Evolutionary conservation across 495 filamentous ascomycete species (phyloP).

Genomic region (Xylaria cubensis): DNA sequence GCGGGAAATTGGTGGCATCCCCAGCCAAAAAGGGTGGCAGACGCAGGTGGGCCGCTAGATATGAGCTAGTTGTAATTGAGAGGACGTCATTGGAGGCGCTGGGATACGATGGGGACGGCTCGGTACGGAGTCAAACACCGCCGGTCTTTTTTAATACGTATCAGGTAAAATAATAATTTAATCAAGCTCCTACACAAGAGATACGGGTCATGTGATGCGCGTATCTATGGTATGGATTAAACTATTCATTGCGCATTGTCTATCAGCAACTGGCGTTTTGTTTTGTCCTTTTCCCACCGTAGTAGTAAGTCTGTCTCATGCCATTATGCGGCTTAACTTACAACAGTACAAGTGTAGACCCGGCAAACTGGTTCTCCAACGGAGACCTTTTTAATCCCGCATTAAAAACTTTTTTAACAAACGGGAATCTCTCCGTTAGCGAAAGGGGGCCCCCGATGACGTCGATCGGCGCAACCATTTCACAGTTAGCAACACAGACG

Average conservation of each 20-base stretch:
- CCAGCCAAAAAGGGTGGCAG: too few relatives aligned
- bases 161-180: constrained; percentile 1
- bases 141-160: background rate
- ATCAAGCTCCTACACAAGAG: background rate
- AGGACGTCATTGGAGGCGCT: background rate
- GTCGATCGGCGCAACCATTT: background rate
- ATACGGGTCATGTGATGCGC: background rate
- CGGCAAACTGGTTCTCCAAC: too few relatives aligned
- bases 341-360: too few relatives aligned
- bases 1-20: too few relatives aligned
- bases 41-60: too few relatives aligned
- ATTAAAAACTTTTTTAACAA: constrained; percentile 2
- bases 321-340: too few relatives aligned
- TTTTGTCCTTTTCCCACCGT: too few relatives aligned
- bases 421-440: background rate
- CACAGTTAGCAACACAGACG: background rate
- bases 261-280: too few relatives aligned
- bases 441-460: constrained; percentile 1
- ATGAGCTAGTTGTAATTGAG: background rate
- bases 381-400: background rate
- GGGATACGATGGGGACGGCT: background rate
- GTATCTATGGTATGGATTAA: too few relatives aligned
- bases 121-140: background rate
- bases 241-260: too few relatives aligned
- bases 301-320: too few relatives aligned